Conservation (phyloP, 495 filamentous ascomycete genomes). For the Podospora fimiseda region DNA sequence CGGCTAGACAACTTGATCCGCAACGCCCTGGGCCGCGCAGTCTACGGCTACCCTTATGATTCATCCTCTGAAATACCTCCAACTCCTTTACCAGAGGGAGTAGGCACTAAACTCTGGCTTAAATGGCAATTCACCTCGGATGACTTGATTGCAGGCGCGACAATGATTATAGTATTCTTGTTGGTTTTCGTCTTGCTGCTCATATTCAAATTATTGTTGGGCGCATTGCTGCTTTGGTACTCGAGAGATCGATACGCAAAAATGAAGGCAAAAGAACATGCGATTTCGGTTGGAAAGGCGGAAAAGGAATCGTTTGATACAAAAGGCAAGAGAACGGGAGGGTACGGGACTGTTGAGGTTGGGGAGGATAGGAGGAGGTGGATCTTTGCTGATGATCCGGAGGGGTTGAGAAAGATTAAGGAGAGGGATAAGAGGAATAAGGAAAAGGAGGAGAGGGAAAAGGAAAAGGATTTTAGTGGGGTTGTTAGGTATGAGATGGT, state of each 20-base stretch:
- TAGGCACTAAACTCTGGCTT: conserved; percentile 15
- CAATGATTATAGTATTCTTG: conserved; percentile 73
- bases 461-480: conserved; percentile 48
- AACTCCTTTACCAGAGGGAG: background rate
- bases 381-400: conserved; percentile 83
- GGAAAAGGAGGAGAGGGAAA: conserved; percentile 52
- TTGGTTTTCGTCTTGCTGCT: conserved; percentile 71
- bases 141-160: conserved; percentile 60
- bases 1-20: conserved; percentile 71
- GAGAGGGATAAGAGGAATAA: conserved; percentile 57
- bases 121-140: conserved; percentile 45
- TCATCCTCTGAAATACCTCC: conserved; percentile 9
- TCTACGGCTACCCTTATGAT: conserved; percentile 46
- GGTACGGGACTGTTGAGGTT: conserved; percentile 78
- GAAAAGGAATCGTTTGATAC: conserved; percentile 55
- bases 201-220: conserved; percentile 74
- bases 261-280: conserved; percentile 67
- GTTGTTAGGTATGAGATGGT: conserved; percentile 88
- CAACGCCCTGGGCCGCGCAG: conserved; percentile 61
- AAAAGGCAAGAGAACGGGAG: conserved; percentile 66
- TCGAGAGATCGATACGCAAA: conserved; percentile 67
- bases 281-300: conserved; percentile 38
- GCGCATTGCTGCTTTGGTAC: conserved; percentile 71
- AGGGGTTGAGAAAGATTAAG: conserved; percentile 58
- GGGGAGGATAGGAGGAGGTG: conserved; percentile 77